Percentiles rank a stretch among this genome's conserved stretches.
These are phyloP conservation scores for Mallotus japonicus DNA, from an alignment of 441 rosid species.

Conservation along the genomic window DNA sequence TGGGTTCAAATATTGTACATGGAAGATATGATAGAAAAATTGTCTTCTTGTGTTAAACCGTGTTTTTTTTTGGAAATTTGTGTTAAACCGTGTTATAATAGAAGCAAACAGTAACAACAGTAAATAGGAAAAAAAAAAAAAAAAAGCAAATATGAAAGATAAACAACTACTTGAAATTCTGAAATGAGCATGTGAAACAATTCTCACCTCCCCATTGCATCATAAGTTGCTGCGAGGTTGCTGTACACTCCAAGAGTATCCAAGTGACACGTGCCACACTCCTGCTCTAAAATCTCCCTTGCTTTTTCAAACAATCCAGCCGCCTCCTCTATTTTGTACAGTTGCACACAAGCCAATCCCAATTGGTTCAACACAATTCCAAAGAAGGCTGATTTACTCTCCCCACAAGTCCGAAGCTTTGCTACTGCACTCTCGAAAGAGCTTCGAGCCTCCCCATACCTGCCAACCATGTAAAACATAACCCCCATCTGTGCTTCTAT, in stretches of 20 bases:
- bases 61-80: too few relatives aligned
- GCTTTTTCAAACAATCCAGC: constrained; percentile 86
- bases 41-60: neutral
- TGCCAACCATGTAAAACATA: constrained; percentile 76
- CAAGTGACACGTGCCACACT: constrained; percentile 77
- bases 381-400: constrained; percentile 73
- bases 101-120: constrained; percentile 16
- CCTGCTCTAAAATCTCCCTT: constrained; percentile 74
- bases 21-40: neutral
- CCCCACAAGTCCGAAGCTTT: constrained; percentile 77
- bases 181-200: neutral
- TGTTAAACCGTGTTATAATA: neutral
- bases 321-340: constrained; percentile 83
- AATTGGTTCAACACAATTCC: constrained; percentile 91
- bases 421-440: constrained; percentile 68
- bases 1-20: neutral
- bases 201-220: constrained; percentile 87
- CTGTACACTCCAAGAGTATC: constrained; percentile 90
- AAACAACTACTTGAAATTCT: neutral
- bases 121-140: constrained; percentile 2
- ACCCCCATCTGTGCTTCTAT: constrained; percentile 95
- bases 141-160: neutral
- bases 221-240: constrained; percentile 94
- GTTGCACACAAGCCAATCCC: constrained; percentile 87
- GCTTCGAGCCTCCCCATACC: constrained; percentile 72